These are phyloP conservation scores for Dioscorea cayenensis DNA, from an alignment of 116 monocot genomes.

Conservation along the genomic window DNA sequence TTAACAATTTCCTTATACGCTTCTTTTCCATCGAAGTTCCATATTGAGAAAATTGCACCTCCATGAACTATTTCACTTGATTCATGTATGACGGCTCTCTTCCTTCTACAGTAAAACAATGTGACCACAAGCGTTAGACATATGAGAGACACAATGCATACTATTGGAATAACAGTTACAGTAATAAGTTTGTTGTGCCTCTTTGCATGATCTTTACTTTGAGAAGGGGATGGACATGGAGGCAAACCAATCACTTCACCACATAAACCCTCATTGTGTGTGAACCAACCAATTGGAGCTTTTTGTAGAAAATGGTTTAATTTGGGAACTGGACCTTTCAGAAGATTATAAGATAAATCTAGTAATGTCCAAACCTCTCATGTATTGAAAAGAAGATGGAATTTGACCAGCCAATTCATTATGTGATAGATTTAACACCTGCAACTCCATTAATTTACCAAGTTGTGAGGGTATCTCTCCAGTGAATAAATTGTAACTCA, in stretches of 20 bases:
- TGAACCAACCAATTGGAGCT: slow-evolving; percentile 10
- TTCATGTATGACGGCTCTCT: background rate
- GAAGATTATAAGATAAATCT: slow-evolving; percentile 22
- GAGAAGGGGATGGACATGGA: slow-evolving; percentile 8
- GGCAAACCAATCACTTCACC: slow-evolving; percentile 14
- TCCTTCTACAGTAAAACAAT: background rate
- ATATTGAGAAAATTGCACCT: slow-evolving; percentile 1
- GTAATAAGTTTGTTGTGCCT: background rate
- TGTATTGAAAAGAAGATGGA: slow-evolving; percentile 14
- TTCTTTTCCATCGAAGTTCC: slow-evolving; percentile 15
- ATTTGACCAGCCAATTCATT: slow-evolving; percentile 24
- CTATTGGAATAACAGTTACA: background rate
- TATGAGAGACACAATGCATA: background rate
- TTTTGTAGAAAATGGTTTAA: slow-evolving; percentile 4
- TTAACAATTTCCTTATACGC: slow-evolving; percentile 18
- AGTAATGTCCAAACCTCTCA: slow-evolving; percentile 8
- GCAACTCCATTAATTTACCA: slow-evolving; percentile 8
- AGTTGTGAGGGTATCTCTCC: slow-evolving; percentile 22
- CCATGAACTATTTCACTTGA: background rate
- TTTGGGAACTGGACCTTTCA: slow-evolving; percentile 21
- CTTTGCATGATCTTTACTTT: background rate
- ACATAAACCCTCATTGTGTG: slow-evolving; percentile 24
- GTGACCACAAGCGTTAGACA: background rate
- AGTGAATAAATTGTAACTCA: slow-evolving; percentile 24
- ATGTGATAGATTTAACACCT: slow-evolving; percentile 18